Evolutionary conservation across 352 stramenopile genomes (phyloP).

Genomic region (Pythium utonaiense): DNA sequence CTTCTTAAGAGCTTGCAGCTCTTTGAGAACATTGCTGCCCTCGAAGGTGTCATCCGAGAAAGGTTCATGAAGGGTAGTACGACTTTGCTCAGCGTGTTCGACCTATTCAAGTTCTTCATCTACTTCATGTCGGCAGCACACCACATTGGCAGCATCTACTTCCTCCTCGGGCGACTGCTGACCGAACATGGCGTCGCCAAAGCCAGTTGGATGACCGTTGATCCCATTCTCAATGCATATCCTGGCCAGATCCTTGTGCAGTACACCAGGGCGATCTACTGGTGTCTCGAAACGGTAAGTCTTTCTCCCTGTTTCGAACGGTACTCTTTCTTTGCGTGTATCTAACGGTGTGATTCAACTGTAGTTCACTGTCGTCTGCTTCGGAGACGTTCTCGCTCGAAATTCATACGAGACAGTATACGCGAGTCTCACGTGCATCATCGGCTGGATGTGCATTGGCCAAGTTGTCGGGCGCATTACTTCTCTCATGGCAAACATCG

Average conservation of each 20-base stretch:
- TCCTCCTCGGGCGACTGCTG: constrained; percentile 19
- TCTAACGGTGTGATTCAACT: too few species aligned
- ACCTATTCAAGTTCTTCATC: constrained; percentile 27
- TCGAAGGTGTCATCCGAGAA: constrained; percentile 27
- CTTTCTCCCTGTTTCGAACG: too few species aligned
- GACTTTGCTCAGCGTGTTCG: constrained; percentile 26
- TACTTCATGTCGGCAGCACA: constrained; percentile 28
- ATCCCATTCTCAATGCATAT: constrained; percentile 45
- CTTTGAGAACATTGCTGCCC: constrained; percentile 11
- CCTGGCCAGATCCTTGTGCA: constrained; percentile 39
- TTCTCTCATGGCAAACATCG: constrained; percentile 57
- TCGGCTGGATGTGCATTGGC: constrained; percentile 74
- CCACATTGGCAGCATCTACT: constrained; percentile 28
- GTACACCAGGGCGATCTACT: constrained; percentile 75
- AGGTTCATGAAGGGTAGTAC: constrained; percentile 21
- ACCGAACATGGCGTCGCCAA: constrained; percentile 2
- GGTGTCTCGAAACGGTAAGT: constrained; percentile 64
- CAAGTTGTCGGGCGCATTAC: constrained; percentile 70
- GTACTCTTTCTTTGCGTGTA: too few species aligned
- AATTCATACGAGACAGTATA: constrained; percentile 58
- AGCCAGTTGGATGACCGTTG: constrained; percentile 52
- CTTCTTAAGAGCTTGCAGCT: constrained; percentile 25
- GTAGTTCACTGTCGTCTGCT: constrained; percentile 82
- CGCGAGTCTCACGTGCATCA: constrained; percentile 51
- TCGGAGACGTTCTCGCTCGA: constrained; percentile 55